A percentile compares a stretch with the other conserved stretches of the same genome.
These are phyloP conservation scores for Fusarium robinianum DNA, from an alignment of 2,329 filamentous ascomycete species.

Conservation along the genomic window DNA sequence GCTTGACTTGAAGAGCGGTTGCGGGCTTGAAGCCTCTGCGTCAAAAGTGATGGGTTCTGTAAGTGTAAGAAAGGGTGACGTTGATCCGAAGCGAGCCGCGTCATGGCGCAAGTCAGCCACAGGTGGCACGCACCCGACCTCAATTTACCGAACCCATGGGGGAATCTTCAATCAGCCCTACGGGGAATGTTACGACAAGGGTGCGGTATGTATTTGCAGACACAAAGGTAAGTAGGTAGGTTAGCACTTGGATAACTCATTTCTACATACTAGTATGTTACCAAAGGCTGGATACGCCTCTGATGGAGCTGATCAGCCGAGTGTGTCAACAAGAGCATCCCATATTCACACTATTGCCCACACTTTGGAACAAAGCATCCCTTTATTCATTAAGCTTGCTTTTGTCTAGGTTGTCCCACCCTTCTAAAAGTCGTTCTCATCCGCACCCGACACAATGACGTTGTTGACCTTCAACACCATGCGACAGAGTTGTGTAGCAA, in stretches of 20 bases:
- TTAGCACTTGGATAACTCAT: neutral
- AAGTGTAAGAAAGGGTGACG: neutral
- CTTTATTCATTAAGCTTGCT: slow-evolving; percentile 33
- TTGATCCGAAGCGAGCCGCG: slow-evolving; percentile 18
- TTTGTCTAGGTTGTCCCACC: slow-evolving; percentile 30
- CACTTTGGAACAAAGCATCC: no score
- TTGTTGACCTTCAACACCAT: slow-evolving; percentile 99
- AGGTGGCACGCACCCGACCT: slow-evolving; percentile 1
- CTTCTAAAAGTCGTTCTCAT: slow-evolving; percentile 81
- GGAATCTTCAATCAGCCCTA: neutral
- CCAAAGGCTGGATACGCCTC: neutral
- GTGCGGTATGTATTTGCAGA: no score
- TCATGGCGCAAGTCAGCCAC: slow-evolving; percentile 4
- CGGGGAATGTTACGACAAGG: neutral
- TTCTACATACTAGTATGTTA: neutral
- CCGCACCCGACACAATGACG: slow-evolving; percentile 86
- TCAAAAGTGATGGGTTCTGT: neutral
- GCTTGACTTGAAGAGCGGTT: neutral
- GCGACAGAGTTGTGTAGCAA: slow-evolving; percentile 95
- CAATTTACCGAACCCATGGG: slow-evolving; percentile 12
- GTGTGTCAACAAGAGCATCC: no score
- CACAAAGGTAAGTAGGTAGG: slow-evolving; percentile 2
- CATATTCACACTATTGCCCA: no score
- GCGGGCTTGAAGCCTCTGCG: neutral
- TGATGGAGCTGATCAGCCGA: no score